Conservation (phyloP, 805 yeast species). For the Lachancea lanzarotensis region DNA sequence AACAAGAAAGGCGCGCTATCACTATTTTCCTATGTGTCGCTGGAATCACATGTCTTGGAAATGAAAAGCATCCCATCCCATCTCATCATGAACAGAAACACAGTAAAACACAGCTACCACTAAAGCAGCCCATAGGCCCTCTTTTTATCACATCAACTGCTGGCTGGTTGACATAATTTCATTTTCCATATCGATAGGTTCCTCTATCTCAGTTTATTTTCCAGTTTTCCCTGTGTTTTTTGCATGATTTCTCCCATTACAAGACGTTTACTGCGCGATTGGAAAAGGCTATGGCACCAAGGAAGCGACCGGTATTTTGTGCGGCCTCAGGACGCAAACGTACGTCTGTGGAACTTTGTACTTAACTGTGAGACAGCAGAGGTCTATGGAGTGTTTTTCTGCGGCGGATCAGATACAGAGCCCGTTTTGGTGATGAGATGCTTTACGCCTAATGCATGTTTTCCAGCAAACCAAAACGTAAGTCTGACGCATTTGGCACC, state of each 20-base stretch:
- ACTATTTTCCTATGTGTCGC: no score
- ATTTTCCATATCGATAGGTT: neutral
- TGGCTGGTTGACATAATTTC: neutral
- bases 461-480: constrained; percentile 26
- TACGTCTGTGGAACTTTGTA: constrained; percentile 31
- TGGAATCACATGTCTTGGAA: neutral
- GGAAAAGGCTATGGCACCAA: constrained; percentile 22
- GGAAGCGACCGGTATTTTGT: constrained; percentile 14
- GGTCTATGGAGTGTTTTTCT: constrained; percentile 21
- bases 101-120: no score
- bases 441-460: constrained; percentile 24
- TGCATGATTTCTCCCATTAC: constrained; percentile 17
- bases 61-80: neutral
- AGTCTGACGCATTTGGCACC: constrained; percentile 22
- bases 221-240: neutral
- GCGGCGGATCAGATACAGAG: constrained; percentile 17
- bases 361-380: constrained; percentile 19
- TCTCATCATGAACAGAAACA: no score
- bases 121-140: no score
- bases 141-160: no score
- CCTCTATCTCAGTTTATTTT: neutral
- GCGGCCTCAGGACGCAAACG: constrained; percentile 30
- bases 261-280: constrained; percentile 27
- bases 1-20: neutral
- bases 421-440: constrained; percentile 22